Evolutionary conservation across 2,329 filamentous ascomycete species (phyloP), one percentile per base, ranked within the genome.

Genomic region (Pyrenophora seminiperda): DNA sequence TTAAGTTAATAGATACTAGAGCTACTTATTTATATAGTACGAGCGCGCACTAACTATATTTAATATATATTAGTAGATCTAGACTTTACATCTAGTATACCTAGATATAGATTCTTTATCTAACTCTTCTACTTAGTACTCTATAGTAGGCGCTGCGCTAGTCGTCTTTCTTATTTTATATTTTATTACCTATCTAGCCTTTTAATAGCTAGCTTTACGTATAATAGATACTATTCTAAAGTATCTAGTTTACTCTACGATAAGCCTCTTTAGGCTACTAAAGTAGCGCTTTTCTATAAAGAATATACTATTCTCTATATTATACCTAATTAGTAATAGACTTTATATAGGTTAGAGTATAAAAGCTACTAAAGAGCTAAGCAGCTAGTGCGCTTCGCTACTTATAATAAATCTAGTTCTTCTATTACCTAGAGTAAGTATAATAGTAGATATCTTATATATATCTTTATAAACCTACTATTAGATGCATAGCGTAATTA

Each of bases 331-430:
- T 24, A 30, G 41, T 4, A 60, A 58, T 15, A 27, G 42, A 1
- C 4, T 56, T 41, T 60, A 38, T 20, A 50, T 54, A 7, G 38
- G 30, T 13, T 52, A 13, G 32, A 32, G 40, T 4, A 13, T 46
- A 20, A 7, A 47, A 32, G 43, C 53, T 9, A 13, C 34, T 2
- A 7, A 53, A 20, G 37, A 60, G n/a, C 43, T 58, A 3, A 60
- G 54, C 9, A 36, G 19, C 37, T 14, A 18, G 11, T 50, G 30
- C 15, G 52, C 57, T 17, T 58, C 24, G 4, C 22, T 60, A 30
- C 39, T 56, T 2, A 22, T 22, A 43, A 58, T 34, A 2, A 60
- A 60, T 36, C 46, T 58, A 3, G 19, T 56, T 11, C 41, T 60
- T 15, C 45, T 53, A 2, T 17, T 55, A 2, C 50, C 40, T 9